A percentile compares a stretch with the other conserved stretches of the same genome.
phyloP scores from a whole-genome alignment of 164 flowering plant genomes.

The Vitis riparia region DNA sequence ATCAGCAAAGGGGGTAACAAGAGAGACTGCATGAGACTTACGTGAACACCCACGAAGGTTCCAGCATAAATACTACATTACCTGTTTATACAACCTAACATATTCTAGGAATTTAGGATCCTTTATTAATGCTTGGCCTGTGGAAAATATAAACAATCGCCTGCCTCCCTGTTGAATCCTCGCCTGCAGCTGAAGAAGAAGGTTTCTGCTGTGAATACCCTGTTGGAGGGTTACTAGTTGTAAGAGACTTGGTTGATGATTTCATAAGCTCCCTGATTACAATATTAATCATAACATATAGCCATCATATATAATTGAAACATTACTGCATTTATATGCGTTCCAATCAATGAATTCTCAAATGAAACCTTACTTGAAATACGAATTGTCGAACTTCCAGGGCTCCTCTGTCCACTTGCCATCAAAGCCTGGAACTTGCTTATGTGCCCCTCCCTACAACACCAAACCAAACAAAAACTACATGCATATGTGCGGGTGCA shows the following conservation, averaged over 20 bases:
- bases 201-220: too few relatives aligned
- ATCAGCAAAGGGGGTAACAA: not conserved
- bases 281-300: not conserved
- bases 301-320: not conserved
- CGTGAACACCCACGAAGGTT: not conserved
- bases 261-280: slow-evolving; percentile 68
- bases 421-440: slow-evolving; percentile 84
- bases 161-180: slow-evolving; percentile 33
- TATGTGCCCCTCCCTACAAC: slow-evolving; percentile 79
- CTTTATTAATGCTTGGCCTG: slow-evolving; percentile 64
- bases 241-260: not conserved
- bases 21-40: not conserved
- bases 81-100: slow-evolving; percentile 80
- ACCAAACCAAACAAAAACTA: not conserved
- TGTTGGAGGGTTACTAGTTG: too few relatives aligned
- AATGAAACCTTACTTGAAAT: slow-evolving; percentile 62
- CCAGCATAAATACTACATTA: slow-evolving; percentile 13
- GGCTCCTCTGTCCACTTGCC: slow-evolving; percentile 95
- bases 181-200: too few relatives aligned
- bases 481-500: not conserved
- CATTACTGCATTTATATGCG: not conserved
- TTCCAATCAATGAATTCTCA: not conserved
- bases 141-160: slow-evolving; percentile 69
- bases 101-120: slow-evolving; percentile 63
- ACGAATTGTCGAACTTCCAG: slow-evolving; percentile 84